Evolutionary conservation across 768 basidiomycete genomes (phyloP).

Genomic region (Russula sp.): DNA sequence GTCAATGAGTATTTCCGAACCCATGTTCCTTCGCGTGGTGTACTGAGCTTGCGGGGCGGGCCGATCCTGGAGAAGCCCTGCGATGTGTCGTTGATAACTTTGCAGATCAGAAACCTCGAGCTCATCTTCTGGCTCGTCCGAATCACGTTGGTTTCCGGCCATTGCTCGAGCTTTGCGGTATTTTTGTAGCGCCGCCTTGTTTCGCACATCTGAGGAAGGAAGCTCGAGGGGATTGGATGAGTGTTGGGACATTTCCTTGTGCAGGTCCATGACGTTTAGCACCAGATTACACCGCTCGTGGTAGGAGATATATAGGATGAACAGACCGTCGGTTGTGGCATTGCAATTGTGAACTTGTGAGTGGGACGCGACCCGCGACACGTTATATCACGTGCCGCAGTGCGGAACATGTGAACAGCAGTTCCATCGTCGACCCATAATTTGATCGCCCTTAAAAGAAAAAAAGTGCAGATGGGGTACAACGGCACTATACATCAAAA

Average conservation of each 20-base stretch:
- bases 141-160: conserved; percentile 38
- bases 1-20: conserved; percentile 40
- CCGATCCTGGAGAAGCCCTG: conserved; percentile 41
- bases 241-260: conserved; percentile 56
- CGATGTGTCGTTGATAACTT: conserved; percentile 52
- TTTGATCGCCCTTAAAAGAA: not conserved
- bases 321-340: not conserved
- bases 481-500: not conserved
- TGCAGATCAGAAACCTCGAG: conserved; percentile 42
- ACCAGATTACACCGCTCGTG: not conserved
- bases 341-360: not conserved
- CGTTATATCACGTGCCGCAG: conserved; percentile 20
- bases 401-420: not conserved
- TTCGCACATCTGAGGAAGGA: conserved; percentile 56
- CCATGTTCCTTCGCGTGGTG: conserved; percentile 9
- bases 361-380: conserved; percentile 5
- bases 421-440: not conserved
- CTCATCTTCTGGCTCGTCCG: conserved; percentile 52
- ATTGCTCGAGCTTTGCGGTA: conserved; percentile 40
- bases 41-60: conserved; percentile 17
- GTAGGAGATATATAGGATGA: not conserved
- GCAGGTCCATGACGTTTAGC: conserved; percentile 38
- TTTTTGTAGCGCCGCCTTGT: conserved; percentile 45
- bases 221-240: conserved; percentile 74
- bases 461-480: not conserved